Percentiles rank a stretch among this genome's conserved stretches.
phyloP scores from a whole-genome alignment of 768 basidiomycete genomes.

The Pleurotus pulmonarius region DNA sequence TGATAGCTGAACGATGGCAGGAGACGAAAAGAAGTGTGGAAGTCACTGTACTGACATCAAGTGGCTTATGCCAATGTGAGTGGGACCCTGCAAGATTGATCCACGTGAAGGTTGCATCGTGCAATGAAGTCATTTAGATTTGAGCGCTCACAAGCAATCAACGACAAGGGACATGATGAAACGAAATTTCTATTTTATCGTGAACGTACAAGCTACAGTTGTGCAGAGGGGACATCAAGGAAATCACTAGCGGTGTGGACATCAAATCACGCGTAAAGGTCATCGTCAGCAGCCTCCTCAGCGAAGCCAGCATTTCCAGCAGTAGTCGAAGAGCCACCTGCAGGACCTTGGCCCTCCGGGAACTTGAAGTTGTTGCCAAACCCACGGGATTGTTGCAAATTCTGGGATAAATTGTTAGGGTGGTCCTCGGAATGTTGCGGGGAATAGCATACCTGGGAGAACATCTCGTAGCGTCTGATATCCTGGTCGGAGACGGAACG shows the following conservation, averaged over 20 bases:
- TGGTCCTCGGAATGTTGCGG: constrained; percentile 6
- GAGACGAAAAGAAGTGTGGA: neutral
- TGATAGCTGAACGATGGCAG: neutral
- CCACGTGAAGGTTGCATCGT: neutral
- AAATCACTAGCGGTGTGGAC: neutral
- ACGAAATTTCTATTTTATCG: neutral
- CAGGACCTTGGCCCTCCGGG: constrained; percentile 66
- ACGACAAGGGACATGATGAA: neutral
- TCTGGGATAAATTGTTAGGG: constrained; percentile 38
- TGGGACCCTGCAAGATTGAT: neutral
- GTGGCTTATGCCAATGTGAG: neutral
- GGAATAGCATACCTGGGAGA: constrained; percentile 65
- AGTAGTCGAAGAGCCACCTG: constrained; percentile 36
- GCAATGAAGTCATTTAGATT: neutral
- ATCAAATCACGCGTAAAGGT: constrained; percentile 73
- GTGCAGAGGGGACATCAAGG: neutral
- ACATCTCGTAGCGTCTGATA: constrained; percentile 98
- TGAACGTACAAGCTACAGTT: constrained; percentile 1
- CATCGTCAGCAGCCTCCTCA: constrained; percentile 86
- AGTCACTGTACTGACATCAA: constrained; percentile 1
- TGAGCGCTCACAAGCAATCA: neutral
- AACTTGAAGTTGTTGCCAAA: constrained; percentile 98
- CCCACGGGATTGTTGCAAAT: constrained; percentile 85
- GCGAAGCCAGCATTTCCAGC: constrained; percentile 73
- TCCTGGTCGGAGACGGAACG: constrained; percentile 96